Base-by-base conservation (phyloP, 805 yeast species). In the Candida chauliodis region DNA sequence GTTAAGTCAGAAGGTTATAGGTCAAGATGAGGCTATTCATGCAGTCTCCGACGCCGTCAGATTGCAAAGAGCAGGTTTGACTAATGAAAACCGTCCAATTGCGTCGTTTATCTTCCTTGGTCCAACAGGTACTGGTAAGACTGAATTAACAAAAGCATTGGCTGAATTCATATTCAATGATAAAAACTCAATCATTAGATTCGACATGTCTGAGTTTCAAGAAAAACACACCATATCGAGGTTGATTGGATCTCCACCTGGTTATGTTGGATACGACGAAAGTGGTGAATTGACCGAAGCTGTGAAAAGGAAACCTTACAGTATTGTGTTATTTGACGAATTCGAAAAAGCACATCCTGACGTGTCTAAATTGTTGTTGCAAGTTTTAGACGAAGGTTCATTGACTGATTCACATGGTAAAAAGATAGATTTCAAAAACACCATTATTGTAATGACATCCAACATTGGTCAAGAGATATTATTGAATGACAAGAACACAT, bases 111-210 rank as follows among this genome's bases (percentile, higher is more conserved):
- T 91, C 84, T 93, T 93, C 62, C 70, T 93, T 48, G 99, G 99
- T 16, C 98, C 99, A 38, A 93, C 99, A 0, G 99, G 99, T 66
- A 91, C 98, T 0, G 99, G 99, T 66, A 91, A 91, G 62, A 93
- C 99, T 0, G 98, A 93, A 60, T 73, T 93, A 37, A 90, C 97
- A 6, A 91, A 93, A 59, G 81, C 95, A 0, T 73, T 91, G 41
- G 96, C 98, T 2, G 89, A 88, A 51, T 93, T 93, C 52, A 63
- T 91, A 51, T 93, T 93, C 63, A 93, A 89, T 54, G 91, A 91
- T 58, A 88, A 86, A 53, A 73, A 79, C 30, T 78, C 96, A 8
- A 89, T 91, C 24, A 79, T 90, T 17, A 73, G 99, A 50, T 91
- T 91, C 58, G 99, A 91, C 61, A 93, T 93, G 99, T 86, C 96